Conservation (phyloP, 805 yeast genomes). For the Metschnikowia gruessii region DNA sequence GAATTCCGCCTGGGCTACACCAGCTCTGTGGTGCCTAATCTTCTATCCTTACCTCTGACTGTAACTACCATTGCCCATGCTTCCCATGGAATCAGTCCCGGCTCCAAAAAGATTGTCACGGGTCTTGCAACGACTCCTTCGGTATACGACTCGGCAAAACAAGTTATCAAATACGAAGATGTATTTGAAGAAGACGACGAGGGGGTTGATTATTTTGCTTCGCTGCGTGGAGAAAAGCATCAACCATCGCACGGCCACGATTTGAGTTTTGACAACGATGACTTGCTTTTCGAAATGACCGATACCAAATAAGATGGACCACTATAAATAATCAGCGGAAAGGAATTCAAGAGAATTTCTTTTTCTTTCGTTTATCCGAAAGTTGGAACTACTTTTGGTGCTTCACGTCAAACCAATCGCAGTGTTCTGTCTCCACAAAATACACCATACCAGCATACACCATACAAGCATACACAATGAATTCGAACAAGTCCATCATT, state of each 20-base stretch:
- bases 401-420: too few species aligned
- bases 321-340: too few species aligned
- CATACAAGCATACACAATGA: too few species aligned
- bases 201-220: conserved; percentile 12
- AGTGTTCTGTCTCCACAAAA: too few species aligned
- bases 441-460: too few species aligned
- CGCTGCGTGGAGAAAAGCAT: conserved; percentile 3
- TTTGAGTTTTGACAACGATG: conserved; percentile 20
- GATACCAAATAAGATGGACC: background rate
- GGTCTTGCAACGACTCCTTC: conserved; percentile 41
- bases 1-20: background rate
- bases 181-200: conserved; percentile 50
- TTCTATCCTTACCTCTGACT: conserved; percentile 21
- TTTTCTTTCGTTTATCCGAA: too few species aligned
- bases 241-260: conserved; percentile 6
- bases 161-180: conserved; percentile 33
- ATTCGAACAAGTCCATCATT: too few species aligned
- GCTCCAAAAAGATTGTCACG: conserved; percentile 17
- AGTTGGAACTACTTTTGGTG: too few species aligned
- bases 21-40: conserved; percentile 19
- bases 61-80: conserved; percentile 28
- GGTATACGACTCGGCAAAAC: conserved; percentile 21
- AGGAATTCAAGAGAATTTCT: background rate
- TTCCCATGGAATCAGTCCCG: conserved; percentile 5
- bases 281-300: conserved; percentile 22